These are phyloP conservation scores for Osmanthus fragrans DNA, from an alignment of 257 asterid genomes.

Conservation along the genomic window DNA sequence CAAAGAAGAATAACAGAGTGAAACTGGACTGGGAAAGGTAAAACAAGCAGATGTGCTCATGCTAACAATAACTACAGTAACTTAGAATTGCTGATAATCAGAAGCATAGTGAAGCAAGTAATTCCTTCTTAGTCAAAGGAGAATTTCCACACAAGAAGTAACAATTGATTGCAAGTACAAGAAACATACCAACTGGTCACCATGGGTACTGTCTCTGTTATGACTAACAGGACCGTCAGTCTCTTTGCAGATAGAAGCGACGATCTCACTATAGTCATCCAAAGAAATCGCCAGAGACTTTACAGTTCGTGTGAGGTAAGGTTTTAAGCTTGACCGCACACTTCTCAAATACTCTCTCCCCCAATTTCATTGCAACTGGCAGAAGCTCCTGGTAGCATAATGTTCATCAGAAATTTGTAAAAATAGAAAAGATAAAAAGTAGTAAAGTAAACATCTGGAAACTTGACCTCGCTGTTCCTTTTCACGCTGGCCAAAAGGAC, in stretches of 20 bases:
- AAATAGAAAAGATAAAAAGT: not conserved
- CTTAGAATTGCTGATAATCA: not conserved
- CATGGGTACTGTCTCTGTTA: not conserved
- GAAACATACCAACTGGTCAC: constrained; percentile 52
- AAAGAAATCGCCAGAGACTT: constrained; percentile 47
- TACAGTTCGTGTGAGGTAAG: constrained; percentile 63
- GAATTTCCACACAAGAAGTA: not conserved
- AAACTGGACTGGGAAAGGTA: not conserved
- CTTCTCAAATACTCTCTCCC: constrained; percentile 63
- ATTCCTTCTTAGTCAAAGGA: not conserved
- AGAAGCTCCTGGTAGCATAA: constrained; percentile 47
- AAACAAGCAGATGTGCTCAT: not conserved
- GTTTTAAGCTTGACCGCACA: constrained; percentile 72
- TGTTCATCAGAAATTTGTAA: constrained; percentile 19
- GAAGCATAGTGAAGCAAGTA: not conserved
- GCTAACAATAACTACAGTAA: not conserved
- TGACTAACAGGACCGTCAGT: constrained; percentile 17
- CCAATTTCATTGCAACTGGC: constrained; percentile 70
- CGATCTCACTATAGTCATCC: constrained; percentile 62
- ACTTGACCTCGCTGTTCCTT: constrained; percentile 63
- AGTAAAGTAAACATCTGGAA: constrained; percentile 7
- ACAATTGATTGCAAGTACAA: constrained; percentile 10
- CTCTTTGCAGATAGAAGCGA: constrained; percentile 53
- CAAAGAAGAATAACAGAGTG: not conserved
- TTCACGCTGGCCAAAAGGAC: constrained; percentile 66